These are phyloP conservation scores for Quercus lobata DNA, from an alignment of 331 rosid genomes.

Conservation along the genomic window DNA sequence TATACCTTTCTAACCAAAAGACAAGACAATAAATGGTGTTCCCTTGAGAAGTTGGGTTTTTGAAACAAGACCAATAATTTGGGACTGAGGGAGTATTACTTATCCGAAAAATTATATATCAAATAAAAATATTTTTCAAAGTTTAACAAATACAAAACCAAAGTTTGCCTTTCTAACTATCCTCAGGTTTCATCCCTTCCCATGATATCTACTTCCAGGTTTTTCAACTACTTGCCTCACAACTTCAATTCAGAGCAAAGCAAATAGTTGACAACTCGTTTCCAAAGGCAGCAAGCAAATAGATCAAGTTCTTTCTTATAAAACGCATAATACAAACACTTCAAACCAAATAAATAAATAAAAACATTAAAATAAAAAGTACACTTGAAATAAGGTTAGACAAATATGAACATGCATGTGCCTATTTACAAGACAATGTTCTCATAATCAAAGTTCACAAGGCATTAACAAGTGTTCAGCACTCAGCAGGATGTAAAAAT, in stretches of 20 bases:
- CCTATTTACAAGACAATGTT: neutral
- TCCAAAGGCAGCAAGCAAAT: neutral
- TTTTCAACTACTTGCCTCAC: neutral
- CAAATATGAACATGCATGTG: conserved; percentile 4
- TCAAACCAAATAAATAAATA: neutral
- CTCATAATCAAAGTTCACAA: neutral
- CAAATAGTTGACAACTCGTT: neutral
- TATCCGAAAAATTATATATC: neutral
- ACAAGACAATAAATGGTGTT: too few species aligned
- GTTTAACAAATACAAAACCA: conserved; percentile 11
- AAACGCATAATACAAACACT: neutral
- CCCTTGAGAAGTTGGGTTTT: too few species aligned
- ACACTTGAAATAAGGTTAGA: neutral
- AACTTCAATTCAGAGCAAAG: conserved; percentile 4
- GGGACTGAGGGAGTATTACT: too few species aligned
- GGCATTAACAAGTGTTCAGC: neutral
- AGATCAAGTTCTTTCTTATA: neutral
- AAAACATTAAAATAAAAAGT: neutral
- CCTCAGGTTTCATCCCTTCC: conserved; percentile 3
- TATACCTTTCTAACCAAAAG: too few species aligned
- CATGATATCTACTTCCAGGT: neutral
- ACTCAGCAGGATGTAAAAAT: neutral
- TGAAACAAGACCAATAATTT: too few species aligned
- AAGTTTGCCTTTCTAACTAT: neutral
- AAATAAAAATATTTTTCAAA: neutral